Conservation (phyloP, 2,329 filamentous ascomycete species). For the Penicillium sp. region DNA sequence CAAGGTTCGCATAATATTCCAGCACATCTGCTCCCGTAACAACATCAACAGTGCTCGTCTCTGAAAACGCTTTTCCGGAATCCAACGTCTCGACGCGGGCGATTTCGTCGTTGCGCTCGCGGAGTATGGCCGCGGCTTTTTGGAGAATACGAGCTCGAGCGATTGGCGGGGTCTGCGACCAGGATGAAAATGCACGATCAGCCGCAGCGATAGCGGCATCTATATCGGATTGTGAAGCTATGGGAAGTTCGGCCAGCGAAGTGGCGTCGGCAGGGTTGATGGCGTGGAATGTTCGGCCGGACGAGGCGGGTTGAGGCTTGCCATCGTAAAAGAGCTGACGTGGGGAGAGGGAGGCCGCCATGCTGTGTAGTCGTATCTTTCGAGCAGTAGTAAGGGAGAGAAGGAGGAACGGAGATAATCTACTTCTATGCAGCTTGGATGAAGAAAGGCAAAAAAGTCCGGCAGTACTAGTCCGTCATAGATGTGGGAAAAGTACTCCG, state of each 20-base stretch:
- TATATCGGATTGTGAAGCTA: conserved; percentile 69
- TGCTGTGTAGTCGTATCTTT: conserved; percentile 30
- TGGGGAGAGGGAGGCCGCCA: conserved; percentile 47
- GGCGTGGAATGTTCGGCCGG: conserved; percentile 69
- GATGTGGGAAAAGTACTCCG: background rate
- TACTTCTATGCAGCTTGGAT: background rate
- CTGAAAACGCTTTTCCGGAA: conserved; percentile 83
- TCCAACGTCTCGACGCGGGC: conserved; percentile 81
- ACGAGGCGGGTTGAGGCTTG: conserved; percentile 64
- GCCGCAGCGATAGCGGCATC: conserved; percentile 75
- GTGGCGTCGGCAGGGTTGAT: conserved; percentile 75
- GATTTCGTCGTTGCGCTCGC: conserved; percentile 77
- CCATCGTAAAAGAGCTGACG: conserved; percentile 79
- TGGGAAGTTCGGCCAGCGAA: conserved; percentile 72
- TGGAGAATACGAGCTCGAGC: conserved; percentile 79
- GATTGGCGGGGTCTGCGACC: conserved; percentile 77
- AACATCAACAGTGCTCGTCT: conserved; percentile 83
- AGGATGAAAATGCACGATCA: conserved; percentile 71
- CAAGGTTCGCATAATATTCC: conserved; percentile 82
- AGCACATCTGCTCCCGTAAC: conserved; percentile 83
- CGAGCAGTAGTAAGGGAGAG: background rate
- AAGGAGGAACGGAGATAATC: conserved; percentile 9
- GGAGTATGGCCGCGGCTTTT: conserved; percentile 73
- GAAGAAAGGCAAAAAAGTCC: conserved; percentile 9
- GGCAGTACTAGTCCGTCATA: background rate